Base-by-base conservation (phyloP, 1,139 yeast genomes). In the Saccharomycopsis hybrid region DNA sequence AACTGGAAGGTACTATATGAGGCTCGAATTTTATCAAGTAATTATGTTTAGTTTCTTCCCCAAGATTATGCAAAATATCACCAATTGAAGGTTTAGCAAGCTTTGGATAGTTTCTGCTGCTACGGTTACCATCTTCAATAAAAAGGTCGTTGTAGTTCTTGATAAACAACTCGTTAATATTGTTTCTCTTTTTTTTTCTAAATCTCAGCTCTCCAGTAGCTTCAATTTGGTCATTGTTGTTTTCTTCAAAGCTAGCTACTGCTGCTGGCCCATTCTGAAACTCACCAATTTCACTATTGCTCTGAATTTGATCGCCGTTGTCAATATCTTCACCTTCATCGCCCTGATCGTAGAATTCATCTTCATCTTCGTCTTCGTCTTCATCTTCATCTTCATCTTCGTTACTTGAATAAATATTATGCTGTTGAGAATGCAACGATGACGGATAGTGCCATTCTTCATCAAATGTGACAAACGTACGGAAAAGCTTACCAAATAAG, bases 121-220 rank as follows among this genome's bases (percentile, higher is more conserved):
- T 13, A 8, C 4, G 8, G n/a, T 33, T 25, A 4, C 28, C 37
- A 4, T 42, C 28, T 4, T 25, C 18, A 5, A 11, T 28, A 28
- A 49, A 41, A 24, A 49, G 36, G 4, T 45, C 46, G 13, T 44
- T 46, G 18, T 49, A 49, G 38, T 49, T 40, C 18, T 37, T 33
- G 29, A 49, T 46, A 29, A 36, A 46, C 25, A 49, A 24, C 30
- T 46, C 52, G 29, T 46, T 33, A 7, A 42, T 41, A 13, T 46
- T 51, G 31, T 46, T 46, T 29, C 52, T 40, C 27, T 37, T 42
- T 29, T 46, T 49, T 5, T 46, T 18, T 35, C 46, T 46, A 24
- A 41, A 42, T 24, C 13, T 33, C 18, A 18, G 24, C 18, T 24
- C 43, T 40, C 43, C 43, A 40, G n/a, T 7, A 8, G 31, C 25